These are phyloP conservation scores for Xerocomus amazonicus DNA, from an alignment of 1,284 basidiomycete genomes.

Conservation along the genomic window DNA sequence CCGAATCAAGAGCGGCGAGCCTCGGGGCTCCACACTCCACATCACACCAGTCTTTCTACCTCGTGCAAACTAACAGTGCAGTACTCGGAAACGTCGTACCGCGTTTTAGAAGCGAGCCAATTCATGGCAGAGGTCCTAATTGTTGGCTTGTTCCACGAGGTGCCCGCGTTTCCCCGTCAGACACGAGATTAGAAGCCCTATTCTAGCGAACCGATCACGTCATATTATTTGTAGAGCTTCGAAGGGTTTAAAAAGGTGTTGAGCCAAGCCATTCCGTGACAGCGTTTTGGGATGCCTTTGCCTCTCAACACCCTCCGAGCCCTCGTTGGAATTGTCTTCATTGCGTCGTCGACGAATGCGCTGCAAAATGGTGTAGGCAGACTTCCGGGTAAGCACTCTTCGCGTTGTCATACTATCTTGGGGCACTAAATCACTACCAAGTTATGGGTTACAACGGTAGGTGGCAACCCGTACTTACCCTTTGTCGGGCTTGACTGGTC, in stretches of 20 bases:
- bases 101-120: too few species aligned
- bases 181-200: too few species aligned
- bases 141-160: not conserved
- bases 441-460: slow-evolving; percentile 34
- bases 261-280: not conserved
- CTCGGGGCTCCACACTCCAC: too few species aligned
- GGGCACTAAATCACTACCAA: slow-evolving; percentile 12
- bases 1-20: too few species aligned
- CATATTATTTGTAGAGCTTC: not conserved
- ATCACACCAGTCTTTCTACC: too few species aligned
- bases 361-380: slow-evolving; percentile 32
- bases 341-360: slow-evolving; percentile 15
- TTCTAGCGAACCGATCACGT: slow-evolving; percentile 1
- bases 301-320: slow-evolving; percentile 6
- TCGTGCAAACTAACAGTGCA: too few species aligned
- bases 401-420: not conserved
- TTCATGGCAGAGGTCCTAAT: too few species aligned
- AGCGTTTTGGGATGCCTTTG: slow-evolving; percentile 12
- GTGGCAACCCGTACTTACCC: not conserved
- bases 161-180: not conserved
- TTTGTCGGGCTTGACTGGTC: not conserved
- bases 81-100: too few species aligned
- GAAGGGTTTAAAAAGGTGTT: slow-evolving; percentile 8
- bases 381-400: slow-evolving; percentile 24
- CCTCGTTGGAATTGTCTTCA: slow-evolving; percentile 13